Conservation (phyloP, 2,329 filamentous ascomycete species). For the Fusarium anguioides region DNA sequence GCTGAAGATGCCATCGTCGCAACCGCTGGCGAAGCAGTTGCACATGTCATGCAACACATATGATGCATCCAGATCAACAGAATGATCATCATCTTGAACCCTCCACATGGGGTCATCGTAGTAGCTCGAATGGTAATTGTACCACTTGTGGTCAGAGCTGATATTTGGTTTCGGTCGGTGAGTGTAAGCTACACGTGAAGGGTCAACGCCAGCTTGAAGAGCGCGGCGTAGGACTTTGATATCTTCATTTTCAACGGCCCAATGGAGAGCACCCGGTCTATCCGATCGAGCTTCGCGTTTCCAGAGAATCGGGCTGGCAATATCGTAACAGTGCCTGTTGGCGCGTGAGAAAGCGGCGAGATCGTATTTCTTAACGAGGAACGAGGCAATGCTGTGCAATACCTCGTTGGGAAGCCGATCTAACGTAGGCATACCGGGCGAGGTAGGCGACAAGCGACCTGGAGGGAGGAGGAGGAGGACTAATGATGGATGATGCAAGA, state of each 20-base stretch:
- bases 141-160: constrained; percentile 40
- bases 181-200: constrained; percentile 41
- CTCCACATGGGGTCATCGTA: constrained; percentile 44
- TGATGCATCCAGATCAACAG: constrained; percentile 42
- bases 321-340: constrained; percentile 42
- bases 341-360: constrained; percentile 41
- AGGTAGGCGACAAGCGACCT: constrained; percentile 27
- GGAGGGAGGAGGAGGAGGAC: too few species aligned
- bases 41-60: constrained; percentile 42
- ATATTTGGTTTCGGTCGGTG: constrained; percentile 45
- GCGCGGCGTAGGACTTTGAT: constrained; percentile 37
- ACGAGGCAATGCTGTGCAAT: constrained; percentile 40
- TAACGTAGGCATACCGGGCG: constrained; percentile 45
- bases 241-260: constrained; percentile 43
- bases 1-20: constrained; percentile 46
- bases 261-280: constrained; percentile 44
- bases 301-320: constrained; percentile 45
- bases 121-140: constrained; percentile 44
- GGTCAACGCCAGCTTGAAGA: constrained; percentile 41
- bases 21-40: constrained; percentile 43
- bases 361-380: constrained; percentile 44
- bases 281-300: constrained; percentile 43
- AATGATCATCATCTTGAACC: constrained; percentile 41
- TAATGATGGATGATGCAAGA: constrained; percentile 2
- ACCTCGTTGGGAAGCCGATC: constrained; percentile 48